Evolutionary conservation across 2,329 filamentous ascomycete species (phyloP).

Genomic region (Scytalidium sp.): DNA sequence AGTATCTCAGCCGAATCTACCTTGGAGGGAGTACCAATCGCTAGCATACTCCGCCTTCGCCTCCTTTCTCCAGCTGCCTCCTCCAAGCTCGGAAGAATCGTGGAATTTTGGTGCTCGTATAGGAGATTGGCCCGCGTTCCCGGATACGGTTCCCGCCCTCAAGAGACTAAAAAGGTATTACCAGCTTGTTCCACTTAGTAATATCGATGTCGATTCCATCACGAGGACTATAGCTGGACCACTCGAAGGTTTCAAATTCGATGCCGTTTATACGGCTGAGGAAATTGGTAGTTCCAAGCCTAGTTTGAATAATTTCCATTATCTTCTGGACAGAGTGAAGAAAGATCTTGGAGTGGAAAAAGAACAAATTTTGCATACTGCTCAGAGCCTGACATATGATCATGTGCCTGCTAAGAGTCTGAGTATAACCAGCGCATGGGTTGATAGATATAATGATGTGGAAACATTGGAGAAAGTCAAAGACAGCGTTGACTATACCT

Average conservation of each 20-base stretch:
- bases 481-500: conserved; percentile 42
- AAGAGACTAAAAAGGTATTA: conserved; percentile 37
- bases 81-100: conserved; percentile 19
- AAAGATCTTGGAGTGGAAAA: conserved; percentile 51
- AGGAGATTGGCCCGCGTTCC: conserved; percentile 42
- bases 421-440: conserved; percentile 59
- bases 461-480: conserved; percentile 32
- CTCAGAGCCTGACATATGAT: conserved; percentile 68
- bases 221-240: conserved; percentile 38
- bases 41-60: conserved; percentile 33
- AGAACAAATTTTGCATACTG: conserved; percentile 59
- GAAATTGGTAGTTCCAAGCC: conserved; percentile 72
- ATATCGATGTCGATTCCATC: conserved; percentile 53
- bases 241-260: conserved; percentile 48
- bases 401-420: conserved; percentile 59
- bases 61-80: conserved; percentile 23
- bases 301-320: conserved; percentile 59
- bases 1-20: conserved; percentile 40
- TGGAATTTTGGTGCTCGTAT: conserved; percentile 38
- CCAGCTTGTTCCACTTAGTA: conserved; percentile 51
- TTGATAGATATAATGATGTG: conserved; percentile 41
- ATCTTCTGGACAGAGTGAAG: conserved; percentile 53
- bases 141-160: conserved; percentile 43
- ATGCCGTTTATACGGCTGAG: conserved; percentile 63
- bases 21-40: conserved; percentile 48